Base-by-base conservation (phyloP, 2,329 filamentous ascomycete genomes). In the Emergomyces pasteurianus region DNA sequence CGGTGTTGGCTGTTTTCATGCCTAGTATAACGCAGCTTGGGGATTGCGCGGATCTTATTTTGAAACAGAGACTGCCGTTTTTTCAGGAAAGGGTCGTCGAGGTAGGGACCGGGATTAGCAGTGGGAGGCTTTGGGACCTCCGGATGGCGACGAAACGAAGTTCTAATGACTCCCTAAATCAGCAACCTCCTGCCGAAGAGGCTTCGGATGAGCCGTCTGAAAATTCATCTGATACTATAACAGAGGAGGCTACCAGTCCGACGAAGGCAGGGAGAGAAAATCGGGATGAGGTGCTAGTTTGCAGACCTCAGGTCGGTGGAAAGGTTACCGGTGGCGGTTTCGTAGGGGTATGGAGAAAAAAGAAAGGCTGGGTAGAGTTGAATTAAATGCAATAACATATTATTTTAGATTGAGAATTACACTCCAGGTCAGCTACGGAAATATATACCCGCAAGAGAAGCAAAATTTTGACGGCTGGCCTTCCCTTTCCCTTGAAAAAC, bases 21-120 rank as follows among this genome's bases (percentile, higher is more conserved):
- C 89, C 89, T 0, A 89, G 85, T 66, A 84, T 94, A 62, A 91
- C 88, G 10, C 89, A 92, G 71, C 87, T 92, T 60, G 84, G 81
- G 47, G 80, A 85, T 5, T 88, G 86, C 62, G 76, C 86, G 34
- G 74, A 80, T 53, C 71, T 77, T 46, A 80, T 85, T 38, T 80
- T 80, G 61, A 73, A 79, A 34, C 75, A 82, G 14, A 73, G 72
- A 2, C 74, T 89, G 59, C 83, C 83, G 0, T 77, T 86, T 53
- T 64, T 73, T 9, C 69, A 77, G 62, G 76, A 79, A 54, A 73
- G 72, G 63, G 76, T 75, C 4, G 70, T 79, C 18, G 78, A 80
- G 63, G 66, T 79, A 8, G 78, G 78, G 0, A 69, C 72, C 23
- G 77, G 76, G 0, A 71, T 79, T 21, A 79, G 75, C 38, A 75